Percentiles rank a stretch among this genome's conserved stretches.
phyloP scores from a whole-genome alignment of 345 rosid species.

The Barbarea vulgaris region DNA sequence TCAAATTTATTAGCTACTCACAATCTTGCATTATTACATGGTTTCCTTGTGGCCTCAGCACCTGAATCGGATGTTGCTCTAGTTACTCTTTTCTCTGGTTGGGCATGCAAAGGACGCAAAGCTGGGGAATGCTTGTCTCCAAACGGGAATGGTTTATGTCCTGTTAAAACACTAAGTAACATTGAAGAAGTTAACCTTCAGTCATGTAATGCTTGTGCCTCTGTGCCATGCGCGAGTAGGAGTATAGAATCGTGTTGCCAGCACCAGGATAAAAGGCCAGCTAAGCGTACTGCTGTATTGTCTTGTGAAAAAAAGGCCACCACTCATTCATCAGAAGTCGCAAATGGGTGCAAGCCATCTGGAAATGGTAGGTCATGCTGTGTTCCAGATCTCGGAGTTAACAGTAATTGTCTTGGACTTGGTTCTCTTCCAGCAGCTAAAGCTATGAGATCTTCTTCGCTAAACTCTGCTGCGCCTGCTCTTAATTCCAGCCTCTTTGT shows the following conservation, averaged over 20 bases:
- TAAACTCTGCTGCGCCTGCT: conserved; percentile 68
- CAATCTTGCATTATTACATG: conserved; percentile 18
- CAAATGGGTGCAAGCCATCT: conserved; percentile 44
- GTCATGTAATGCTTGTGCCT: conserved; percentile 52
- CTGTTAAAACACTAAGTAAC: conserved; percentile 52
- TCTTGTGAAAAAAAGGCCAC: conserved; percentile 42
- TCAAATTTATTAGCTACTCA: conserved; percentile 12
- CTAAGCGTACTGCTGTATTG: conserved; percentile 47
- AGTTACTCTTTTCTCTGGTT: conserved; percentile 84
- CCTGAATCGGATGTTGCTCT: conserved; percentile 67
- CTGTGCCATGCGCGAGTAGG: conserved; percentile 40
- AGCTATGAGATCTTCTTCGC: conserved; percentile 70
- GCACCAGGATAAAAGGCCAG: conserved; percentile 49
- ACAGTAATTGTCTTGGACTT: conserved; percentile 61
- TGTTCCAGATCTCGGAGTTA: conserved; percentile 89
- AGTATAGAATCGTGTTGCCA: conserved; percentile 35
- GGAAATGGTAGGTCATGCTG: conserved; percentile 60
- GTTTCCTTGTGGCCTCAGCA: conserved; percentile 53
- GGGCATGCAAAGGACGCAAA: conserved; percentile 90
- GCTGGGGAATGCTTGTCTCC: conserved; percentile 69
- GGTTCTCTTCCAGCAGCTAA: conserved; percentile 70
- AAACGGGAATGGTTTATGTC: conserved; percentile 57
- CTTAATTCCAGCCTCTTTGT: conserved; percentile 84
- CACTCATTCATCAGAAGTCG: conserved; percentile 37
- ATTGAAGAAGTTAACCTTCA: conserved; percentile 56